phyloP scores from a whole-genome alignment of 768 basidiomycete species.

The Mycena galopus region DNA sequence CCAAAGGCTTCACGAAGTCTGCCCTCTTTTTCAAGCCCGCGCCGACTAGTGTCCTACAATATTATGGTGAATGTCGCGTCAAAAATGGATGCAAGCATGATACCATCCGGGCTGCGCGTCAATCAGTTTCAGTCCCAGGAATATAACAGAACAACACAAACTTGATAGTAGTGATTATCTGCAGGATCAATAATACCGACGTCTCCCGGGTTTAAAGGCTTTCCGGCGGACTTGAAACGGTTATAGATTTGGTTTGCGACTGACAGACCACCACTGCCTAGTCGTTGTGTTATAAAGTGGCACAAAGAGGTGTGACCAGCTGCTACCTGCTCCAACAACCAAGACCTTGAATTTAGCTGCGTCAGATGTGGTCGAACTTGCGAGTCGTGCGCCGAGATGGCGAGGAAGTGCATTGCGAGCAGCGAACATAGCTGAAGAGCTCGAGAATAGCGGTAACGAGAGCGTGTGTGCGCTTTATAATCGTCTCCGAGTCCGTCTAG shows the following conservation, averaged over 20 bases:
- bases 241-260: slow-evolving; percentile 92
- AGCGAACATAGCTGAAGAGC: slow-evolving; percentile 24
- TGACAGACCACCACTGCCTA: slow-evolving; percentile 86
- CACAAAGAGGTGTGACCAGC: slow-evolving; percentile 38
- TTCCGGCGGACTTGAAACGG: slow-evolving; percentile 79
- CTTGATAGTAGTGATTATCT: slow-evolving; percentile 87
- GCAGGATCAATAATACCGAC: slow-evolving; percentile 89
- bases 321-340: slow-evolving; percentile 89
- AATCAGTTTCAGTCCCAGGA: slow-evolving; percentile 14
- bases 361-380: slow-evolving; percentile 39
- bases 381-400: slow-evolving; percentile 28
- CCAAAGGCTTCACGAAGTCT: slow-evolving; percentile 74
- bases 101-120: slow-evolving; percentile 87
- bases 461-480: no score
- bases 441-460: no score
- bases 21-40: slow-evolving; percentile 84
- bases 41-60: slow-evolving; percentile 88
- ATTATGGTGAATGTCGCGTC: slow-evolving; percentile 5
- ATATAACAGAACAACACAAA: slow-evolving; percentile 25
- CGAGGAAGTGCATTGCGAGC: slow-evolving; percentile 27
- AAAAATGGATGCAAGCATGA: slow-evolving; percentile 29
- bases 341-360: slow-evolving; percentile 83
- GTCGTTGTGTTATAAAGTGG: neutral
- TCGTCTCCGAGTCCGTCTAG: no score
- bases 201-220: slow-evolving; percentile 77